A percentile compares a stretch with the other conserved stretches of the same genome.
Evolutionary conservation across 371 early-diverging fungal genomes (phyloP).

Genomic region (Sporodiniella umbellata): DNA sequence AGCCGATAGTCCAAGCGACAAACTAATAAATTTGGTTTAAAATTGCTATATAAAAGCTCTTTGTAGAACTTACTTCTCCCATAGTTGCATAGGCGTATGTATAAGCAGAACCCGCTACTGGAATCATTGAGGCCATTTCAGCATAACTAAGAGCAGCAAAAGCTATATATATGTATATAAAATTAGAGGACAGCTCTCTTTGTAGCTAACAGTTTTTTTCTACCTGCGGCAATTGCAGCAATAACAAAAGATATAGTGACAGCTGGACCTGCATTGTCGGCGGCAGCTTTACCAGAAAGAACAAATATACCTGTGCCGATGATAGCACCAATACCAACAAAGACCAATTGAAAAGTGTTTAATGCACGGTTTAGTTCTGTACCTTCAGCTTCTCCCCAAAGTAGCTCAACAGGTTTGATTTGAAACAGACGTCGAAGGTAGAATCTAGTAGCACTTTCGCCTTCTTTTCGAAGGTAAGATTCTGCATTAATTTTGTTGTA

Average conservation of each 20-base stretch:
- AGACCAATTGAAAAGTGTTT: conserved; percentile 40
- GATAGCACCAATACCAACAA: conserved; percentile 69
- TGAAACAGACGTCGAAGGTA: conserved; percentile 49
- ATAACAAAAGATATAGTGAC: conserved; percentile 76
- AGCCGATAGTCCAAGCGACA: conserved; percentile 80
- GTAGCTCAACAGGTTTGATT: conserved; percentile 52
- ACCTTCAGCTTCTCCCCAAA: conserved; percentile 43
- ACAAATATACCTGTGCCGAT: conserved; percentile 70
- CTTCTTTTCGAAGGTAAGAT: conserved; percentile 38
- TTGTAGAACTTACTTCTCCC: conserved; percentile 66
- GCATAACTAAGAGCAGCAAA: conserved; percentile 79
- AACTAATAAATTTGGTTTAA: conserved; percentile 24
- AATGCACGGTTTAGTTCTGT: conserved; percentile 48
- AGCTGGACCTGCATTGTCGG: conserved; percentile 75
- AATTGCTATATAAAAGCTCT: too few species aligned
- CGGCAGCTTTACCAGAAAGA: conserved; percentile 73
- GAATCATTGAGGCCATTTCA: conserved; percentile 82
- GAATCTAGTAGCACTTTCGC: conserved; percentile 33
- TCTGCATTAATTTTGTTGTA: conserved; percentile 27
- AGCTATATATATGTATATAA: conserved; percentile 16
- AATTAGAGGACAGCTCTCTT: background rate
- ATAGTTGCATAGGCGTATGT: conserved; percentile 82
- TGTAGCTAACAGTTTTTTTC: background rate
- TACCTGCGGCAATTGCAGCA: conserved; percentile 67
- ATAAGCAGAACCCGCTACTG: conserved; percentile 82